These are phyloP conservation scores for Acmispon strigosus DNA, from an alignment of 306 rosid species.

Conservation along the genomic window DNA sequence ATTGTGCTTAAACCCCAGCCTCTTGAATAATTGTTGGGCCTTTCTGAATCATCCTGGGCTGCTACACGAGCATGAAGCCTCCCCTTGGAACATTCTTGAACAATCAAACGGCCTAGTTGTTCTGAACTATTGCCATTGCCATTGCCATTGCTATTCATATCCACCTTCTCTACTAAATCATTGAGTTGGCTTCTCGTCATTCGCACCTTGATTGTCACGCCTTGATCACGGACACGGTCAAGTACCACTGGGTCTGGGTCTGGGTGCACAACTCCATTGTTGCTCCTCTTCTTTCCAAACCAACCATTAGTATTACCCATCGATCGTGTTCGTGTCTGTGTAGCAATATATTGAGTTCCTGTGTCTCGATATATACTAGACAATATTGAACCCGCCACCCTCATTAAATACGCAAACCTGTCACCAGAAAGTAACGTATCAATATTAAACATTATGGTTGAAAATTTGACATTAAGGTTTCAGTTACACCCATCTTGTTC, in stretches of 20 bases:
- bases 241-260: neutral
- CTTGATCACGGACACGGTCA: neutral
- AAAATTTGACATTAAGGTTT: neutral
- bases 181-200: conserved; percentile 25
- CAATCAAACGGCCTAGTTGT: conserved; percentile 25
- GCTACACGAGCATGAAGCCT: conserved; percentile 23
- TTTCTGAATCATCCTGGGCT: neutral
- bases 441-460: neutral
- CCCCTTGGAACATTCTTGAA: conserved; percentile 34
- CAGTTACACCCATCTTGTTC: neutral
- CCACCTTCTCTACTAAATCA: conserved; percentile 30
- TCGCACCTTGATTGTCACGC: conserved; percentile 37
- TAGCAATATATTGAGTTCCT: neutral
- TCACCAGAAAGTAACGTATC: neutral
- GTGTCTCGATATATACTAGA: neutral
- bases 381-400: too few relatives aligned
- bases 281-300: conserved; percentile 12
- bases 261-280: conserved; percentile 3
- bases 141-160: conserved; percentile 6
- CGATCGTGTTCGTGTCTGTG: too few relatives aligned
- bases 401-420: conserved; percentile 17
- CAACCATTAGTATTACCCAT: conserved; percentile 43
- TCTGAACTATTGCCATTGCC: conserved; percentile 14
- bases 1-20: conserved; percentile 19
- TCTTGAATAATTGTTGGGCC: neutral